Evolutionary conservation across 805 yeast species (phyloP), one percentile per base, ranked within the genome.

Genomic region (Debaryomyces hansenii): DNA sequence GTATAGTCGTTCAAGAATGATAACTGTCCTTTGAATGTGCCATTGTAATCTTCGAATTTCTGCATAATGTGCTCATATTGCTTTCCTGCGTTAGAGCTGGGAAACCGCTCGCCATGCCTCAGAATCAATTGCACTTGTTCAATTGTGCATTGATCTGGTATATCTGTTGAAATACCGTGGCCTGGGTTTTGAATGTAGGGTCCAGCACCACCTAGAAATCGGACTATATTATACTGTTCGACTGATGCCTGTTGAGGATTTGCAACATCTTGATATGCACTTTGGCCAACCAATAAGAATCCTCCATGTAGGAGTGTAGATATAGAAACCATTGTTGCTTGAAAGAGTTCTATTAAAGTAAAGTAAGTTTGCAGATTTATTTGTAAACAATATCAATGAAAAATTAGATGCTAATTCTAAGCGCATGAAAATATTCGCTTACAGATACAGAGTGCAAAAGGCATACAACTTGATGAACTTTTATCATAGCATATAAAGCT

Each of bases 71-170:
- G 56, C 48, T 69, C 68, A 34, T 60, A 59, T 8, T 37, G 20
- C 36, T 53, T 56, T 7, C 75, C 75, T 24, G 49, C 55, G 21
- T 60, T 48, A 28, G 52, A 56, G n/a, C 72, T 60, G 6, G 76
- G 72, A 57, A 73, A 86, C 52, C 96, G 71, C 62, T 87, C 94
- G 16, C 92, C 95, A 58, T 89, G 95, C 58, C 96, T 77, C 54
- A 83, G 82, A 42, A 85, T 66, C 18, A 86, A 65, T 53, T 85
- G 90, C 8, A 85, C 88, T 62, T 86, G 92, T 54, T 79, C 80
- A 45, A 83, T 69, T 5, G 63, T 56, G 62, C 87, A 83, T 38
- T 69, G 69, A 7, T 62, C 68, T n/a, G 86, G 84, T 1, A 70
- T 52, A 8, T 67, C 78, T 16, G 72, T 60, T 12, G 77, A 64